phyloP scores from a whole-genome alignment of 2,329 filamentous ascomycete species.

The Aspergillus tanneri region DNA sequence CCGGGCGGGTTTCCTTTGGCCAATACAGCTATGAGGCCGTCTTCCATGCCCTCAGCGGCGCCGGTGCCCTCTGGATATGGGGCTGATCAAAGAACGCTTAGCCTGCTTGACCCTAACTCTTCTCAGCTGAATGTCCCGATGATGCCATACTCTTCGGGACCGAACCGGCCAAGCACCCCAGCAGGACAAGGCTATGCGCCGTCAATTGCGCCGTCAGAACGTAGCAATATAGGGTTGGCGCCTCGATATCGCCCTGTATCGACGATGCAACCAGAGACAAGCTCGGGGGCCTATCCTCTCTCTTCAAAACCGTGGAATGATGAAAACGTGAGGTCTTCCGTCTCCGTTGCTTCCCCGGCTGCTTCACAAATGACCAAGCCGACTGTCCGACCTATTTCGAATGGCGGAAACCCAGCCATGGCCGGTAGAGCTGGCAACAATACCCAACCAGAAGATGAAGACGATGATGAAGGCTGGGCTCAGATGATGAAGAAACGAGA shows the following conservation, averaged over 20 bases:
- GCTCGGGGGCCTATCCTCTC: slow-evolving; percentile 34
- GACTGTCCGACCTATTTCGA: slow-evolving; percentile 32
- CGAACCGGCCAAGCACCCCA: slow-evolving; percentile 25
- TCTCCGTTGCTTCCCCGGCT: slow-evolving; percentile 23
- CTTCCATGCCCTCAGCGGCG: slow-evolving; percentile 48
- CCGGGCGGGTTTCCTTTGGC: slow-evolving; percentile 26
- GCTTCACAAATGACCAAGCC: slow-evolving; percentile 28
- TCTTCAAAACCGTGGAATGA: slow-evolving; percentile 39
- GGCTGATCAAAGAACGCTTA: slow-evolving; percentile 66
- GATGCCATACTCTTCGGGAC: slow-evolving; percentile 34
- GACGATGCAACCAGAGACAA: slow-evolving; percentile 50
- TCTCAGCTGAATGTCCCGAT: slow-evolving; percentile 38
- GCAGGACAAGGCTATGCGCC: slow-evolving; percentile 64
- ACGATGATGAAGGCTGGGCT: slow-evolving; percentile 52
- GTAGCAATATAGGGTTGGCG: slow-evolving; percentile 88
- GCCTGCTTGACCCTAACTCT: slow-evolving; percentile 70
- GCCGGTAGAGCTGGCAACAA: slow-evolving; percentile 19
- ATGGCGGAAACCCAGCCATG: slow-evolving; percentile 18
- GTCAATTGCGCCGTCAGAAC: slow-evolving; percentile 92
- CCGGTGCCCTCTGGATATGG: slow-evolving; percentile 14
- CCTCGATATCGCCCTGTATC: slow-evolving; percentile 89
- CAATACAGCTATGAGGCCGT: slow-evolving; percentile 42
- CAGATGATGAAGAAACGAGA: slow-evolving; percentile 52
- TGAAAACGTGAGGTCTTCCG: slow-evolving; percentile 31
- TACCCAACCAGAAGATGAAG: slow-evolving; percentile 42